Conservation (phyloP, 768 basidiomycete genomes). For the Pleurotus tuber-regium region DNA sequence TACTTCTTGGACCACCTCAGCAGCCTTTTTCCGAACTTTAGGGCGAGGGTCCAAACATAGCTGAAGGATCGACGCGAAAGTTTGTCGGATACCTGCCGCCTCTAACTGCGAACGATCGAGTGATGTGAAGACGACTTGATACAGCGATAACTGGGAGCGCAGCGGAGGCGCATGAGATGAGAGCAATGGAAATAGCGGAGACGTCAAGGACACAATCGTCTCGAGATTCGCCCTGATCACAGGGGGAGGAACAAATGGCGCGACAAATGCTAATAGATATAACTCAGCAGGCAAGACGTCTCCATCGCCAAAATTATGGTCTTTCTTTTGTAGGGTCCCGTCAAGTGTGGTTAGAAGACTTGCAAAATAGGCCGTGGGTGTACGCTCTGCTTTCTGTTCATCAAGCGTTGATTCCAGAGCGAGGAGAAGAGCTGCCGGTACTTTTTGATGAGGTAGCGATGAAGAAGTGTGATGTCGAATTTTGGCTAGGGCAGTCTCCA, state of each 20-base stretch:
- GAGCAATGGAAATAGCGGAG: slow-evolving; percentile 74
- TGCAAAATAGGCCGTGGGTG: slow-evolving; percentile 94
- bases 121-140: slow-evolving; percentile 63
- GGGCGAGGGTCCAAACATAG: slow-evolving; percentile 86
- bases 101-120: slow-evolving; percentile 75
- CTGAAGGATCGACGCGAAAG: slow-evolving; percentile 82
- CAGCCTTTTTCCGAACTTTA: slow-evolving; percentile 90
- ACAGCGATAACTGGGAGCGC: slow-evolving; percentile 82
- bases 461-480: slow-evolving; percentile 86
- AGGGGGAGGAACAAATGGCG: slow-evolving; percentile 75
- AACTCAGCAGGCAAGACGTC: slow-evolving; percentile 81
- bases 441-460: slow-evolving; percentile 81
- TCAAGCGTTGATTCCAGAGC: slow-evolving; percentile 81
- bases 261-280: slow-evolving; percentile 77
- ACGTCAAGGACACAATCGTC: slow-evolving; percentile 68
- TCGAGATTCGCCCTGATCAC: slow-evolving; percentile 76
- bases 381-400: slow-evolving; percentile 63
- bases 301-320: slow-evolving; percentile 52
- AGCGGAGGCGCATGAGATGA: slow-evolving; percentile 70
- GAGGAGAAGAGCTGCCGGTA: slow-evolving; percentile 79
- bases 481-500: slow-evolving; percentile 75
- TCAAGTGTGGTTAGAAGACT: slow-evolving; percentile 83
- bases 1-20: slow-evolving; percentile 79
- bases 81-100: slow-evolving; percentile 64
- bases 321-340: slow-evolving; percentile 65